Evolutionary conservation across 2,329 filamentous ascomycete species (phyloP).

Genomic region (Fusarium sulawesiense): DNA sequence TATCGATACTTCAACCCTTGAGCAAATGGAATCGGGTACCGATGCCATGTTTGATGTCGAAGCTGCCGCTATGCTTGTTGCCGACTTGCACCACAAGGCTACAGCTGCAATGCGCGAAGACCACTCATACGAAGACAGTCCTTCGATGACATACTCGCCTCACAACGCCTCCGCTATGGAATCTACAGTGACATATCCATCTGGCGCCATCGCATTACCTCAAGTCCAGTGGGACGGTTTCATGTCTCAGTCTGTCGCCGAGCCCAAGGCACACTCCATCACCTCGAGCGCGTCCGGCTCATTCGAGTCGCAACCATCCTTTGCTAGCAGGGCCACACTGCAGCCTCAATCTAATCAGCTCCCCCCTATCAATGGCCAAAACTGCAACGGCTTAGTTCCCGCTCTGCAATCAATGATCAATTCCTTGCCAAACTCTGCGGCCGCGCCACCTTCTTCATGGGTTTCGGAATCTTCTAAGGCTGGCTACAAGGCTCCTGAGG

Average conservation of each 20-base stretch:
- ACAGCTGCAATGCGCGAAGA: constrained; percentile 75
- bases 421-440: constrained; percentile 74
- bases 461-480: constrained; percentile 75
- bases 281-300: constrained; percentile 72
- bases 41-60: constrained; percentile 96
- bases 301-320: constrained; percentile 75
- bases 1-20: constrained; percentile 85
- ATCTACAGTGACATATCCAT: constrained; percentile 78
- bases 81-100: constrained; percentile 96
- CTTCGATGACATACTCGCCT: constrained; percentile 78
- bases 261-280: constrained; percentile 81
- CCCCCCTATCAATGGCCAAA: constrained; percentile 75
- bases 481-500: constrained; percentile 78
- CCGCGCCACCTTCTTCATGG: constrained; percentile 78
- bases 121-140: constrained; percentile 66
- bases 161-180: constrained; percentile 80
- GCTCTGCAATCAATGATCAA: constrained; percentile 78
- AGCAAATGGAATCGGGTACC: constrained; percentile 91
- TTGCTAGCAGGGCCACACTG: constrained; percentile 66
- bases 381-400: constrained; percentile 69
- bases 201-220: constrained; percentile 82
- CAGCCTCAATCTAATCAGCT: constrained; percentile 72
- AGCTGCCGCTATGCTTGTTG: constrained; percentile 98
- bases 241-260: constrained; percentile 75
- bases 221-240: constrained; percentile 94